Evolutionary conservation across 1,284 basidiomycete species (phyloP).

Genomic region (Mycena citricolor): DNA sequence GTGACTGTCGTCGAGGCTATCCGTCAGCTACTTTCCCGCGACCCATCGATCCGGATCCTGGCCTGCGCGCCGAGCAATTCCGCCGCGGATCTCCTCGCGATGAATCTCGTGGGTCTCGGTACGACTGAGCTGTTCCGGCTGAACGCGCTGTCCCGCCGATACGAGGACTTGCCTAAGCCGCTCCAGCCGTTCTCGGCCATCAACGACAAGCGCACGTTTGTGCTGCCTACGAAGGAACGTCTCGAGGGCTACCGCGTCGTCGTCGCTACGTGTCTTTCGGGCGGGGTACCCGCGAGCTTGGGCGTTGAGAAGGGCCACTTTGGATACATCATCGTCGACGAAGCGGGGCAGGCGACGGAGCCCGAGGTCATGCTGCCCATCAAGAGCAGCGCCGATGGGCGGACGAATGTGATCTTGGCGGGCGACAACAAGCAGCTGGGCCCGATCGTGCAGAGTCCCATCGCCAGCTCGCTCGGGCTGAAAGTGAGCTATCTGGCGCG

Average conservation of each 20-base stretch:
- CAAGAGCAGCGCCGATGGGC: constrained; percentile 49
- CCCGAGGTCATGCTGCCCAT: constrained; percentile 59
- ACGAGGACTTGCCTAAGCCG: constrained; percentile 36
- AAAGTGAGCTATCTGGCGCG: constrained; percentile 57
- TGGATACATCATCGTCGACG: constrained; percentile 64
- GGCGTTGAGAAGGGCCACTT: constrained; percentile 60
- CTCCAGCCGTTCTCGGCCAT: constrained; percentile 39
- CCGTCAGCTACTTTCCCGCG: constrained; percentile 47
- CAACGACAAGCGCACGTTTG: constrained; percentile 43
- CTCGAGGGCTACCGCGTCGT: constrained; percentile 53
- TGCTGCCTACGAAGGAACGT: constrained; percentile 39
- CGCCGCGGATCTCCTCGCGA: constrained; percentile 59
- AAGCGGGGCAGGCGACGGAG: constrained; percentile 66
- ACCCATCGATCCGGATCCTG: constrained; percentile 49
- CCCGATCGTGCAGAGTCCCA: constrained; percentile 53
- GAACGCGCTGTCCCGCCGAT: constrained; percentile 59
- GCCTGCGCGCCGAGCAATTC: constrained; percentile 68
- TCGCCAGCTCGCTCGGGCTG: constrained; percentile 51
- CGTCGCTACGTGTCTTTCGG: constrained; percentile 61
- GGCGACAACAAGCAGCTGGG: constrained; percentile 67
- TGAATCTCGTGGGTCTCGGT: constrained; percentile 44
- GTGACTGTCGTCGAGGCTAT: constrained; percentile 68
- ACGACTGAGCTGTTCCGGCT: constrained; percentile 53
- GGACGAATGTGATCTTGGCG: constrained; percentile 56
- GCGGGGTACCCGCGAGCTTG: constrained; percentile 53